phyloP scores from a whole-genome alignment of 768 basidiomycete species.

The Tricholomella constricta region DNA sequence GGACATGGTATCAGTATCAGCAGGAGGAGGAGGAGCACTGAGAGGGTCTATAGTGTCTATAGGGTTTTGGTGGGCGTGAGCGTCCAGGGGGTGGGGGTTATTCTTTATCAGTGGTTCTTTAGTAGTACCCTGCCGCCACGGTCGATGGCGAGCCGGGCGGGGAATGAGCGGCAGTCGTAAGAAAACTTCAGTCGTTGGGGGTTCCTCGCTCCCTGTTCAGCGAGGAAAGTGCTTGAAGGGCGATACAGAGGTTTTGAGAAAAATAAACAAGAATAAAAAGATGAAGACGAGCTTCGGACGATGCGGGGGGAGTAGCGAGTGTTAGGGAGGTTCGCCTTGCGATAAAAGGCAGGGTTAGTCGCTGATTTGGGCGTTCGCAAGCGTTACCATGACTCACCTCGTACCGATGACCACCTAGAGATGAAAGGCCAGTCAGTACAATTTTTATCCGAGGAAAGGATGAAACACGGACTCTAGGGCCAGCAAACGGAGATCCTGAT shows the following conservation, averaged over 20 bases:
- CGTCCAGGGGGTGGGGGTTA: conserved; percentile 7
- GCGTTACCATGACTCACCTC: conserved; percentile 50
- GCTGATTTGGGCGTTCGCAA: conserved; percentile 7
- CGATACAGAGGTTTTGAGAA: conserved; percentile 24
- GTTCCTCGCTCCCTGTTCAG: conserved; percentile 71
- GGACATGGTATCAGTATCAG: conserved; percentile 49
- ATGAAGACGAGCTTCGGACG: conserved; percentile 10
- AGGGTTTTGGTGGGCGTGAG: conserved; percentile 20
- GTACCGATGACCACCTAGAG: conserved; percentile 74
- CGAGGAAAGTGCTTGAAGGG: conserved; percentile 65
- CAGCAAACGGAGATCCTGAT: conserved; percentile 80
- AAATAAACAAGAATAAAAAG: conserved; percentile 16
- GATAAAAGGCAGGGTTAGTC: conserved; percentile 21
- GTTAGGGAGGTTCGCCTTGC: conserved; percentile 82
- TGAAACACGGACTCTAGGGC: conserved; percentile 64
- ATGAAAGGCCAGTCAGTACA: conserved; percentile 20
- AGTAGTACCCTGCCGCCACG: conserved; percentile 56
- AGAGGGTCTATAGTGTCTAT: conserved; percentile 28
- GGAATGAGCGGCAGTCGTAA: conserved; percentile 57
- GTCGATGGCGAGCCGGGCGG: conserved; percentile 61
- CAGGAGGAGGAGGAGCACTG: conserved; percentile 19
- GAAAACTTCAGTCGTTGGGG: conserved; percentile 56
- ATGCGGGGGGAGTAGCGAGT: conserved; percentile 28
- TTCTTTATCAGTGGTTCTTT: conserved; percentile 3
- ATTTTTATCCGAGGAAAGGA: conserved; percentile 11